Conservation (phyloP, 73 alveolate genomes). For the Uronychia setigera region DNA sequence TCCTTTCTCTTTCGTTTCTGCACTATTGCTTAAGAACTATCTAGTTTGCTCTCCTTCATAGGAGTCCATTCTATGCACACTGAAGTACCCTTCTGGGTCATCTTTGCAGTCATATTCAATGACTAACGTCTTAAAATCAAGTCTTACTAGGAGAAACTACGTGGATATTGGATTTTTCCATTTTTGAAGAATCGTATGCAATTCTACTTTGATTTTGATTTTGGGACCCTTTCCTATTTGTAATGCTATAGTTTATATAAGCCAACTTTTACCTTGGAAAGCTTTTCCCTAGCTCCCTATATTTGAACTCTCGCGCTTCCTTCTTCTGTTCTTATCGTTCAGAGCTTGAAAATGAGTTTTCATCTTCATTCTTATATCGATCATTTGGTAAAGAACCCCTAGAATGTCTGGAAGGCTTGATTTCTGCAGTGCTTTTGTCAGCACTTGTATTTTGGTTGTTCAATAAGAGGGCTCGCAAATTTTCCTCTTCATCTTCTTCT, state of each 20-base stretch:
- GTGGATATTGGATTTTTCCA: background rate
- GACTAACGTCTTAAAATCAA: background rate
- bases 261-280: too few relatives aligned
- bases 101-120: background rate
- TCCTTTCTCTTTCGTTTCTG: too few relatives aligned
- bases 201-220: too few relatives aligned
- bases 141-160: background rate
- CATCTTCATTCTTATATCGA: background rate
- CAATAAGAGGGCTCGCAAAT: background rate
- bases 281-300: too few relatives aligned
- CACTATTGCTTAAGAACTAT: too few relatives aligned
- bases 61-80: background rate
- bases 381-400: background rate
- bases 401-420: background rate
- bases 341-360: too few relatives aligned
- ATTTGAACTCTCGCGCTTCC: too few relatives aligned
- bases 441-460: background rate
- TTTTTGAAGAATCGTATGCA: too few relatives aligned
- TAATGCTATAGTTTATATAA: too few relatives aligned
- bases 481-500: background rate
- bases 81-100: background rate
- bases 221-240: too few relatives aligned
- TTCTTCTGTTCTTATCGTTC: too few relatives aligned
- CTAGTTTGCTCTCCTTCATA: background rate
- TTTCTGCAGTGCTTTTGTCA: too few relatives aligned